These are phyloP conservation scores for Beta vulgaris DNA, from an alignment of 148 eudicot species.

Conservation along the genomic window DNA sequence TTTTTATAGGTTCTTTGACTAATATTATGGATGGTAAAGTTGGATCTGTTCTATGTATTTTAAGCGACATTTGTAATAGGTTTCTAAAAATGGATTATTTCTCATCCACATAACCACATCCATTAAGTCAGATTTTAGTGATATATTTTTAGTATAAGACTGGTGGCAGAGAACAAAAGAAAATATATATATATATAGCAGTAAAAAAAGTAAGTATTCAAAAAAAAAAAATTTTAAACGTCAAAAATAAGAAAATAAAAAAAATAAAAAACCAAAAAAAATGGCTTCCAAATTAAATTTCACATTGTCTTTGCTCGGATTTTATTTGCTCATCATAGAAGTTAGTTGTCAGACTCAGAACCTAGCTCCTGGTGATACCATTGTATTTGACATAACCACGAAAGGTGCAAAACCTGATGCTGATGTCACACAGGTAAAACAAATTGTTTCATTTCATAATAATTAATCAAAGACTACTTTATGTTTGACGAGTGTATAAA, in stretches of 20 bases:
- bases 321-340: slow-evolving; percentile 8
- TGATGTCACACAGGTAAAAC: slow-evolving; percentile 30
- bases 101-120: no score
- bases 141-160: slow-evolving; percentile 14
- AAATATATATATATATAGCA: background rate
- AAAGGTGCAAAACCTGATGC: slow-evolving; percentile 22
- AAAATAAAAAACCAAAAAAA: background rate
- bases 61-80: no score
- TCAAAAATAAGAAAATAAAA: background rate
- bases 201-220: background rate
- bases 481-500: background rate
- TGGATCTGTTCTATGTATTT: no score
- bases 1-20: no score
- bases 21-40: no score
- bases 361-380: background rate
- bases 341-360: background rate
- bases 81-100: no score
- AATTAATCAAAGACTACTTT: background rate
- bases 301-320: slow-evolving; percentile 7
- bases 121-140: no score
- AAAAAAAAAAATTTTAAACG: background rate
- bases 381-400: slow-evolving; percentile 23
- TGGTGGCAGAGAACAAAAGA: background rate
- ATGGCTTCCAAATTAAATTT: slow-evolving; percentile 11
- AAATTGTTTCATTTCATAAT: background rate